phyloP scores from a whole-genome alignment of 495 filamentous ascomycete species.

The Penicillium steckii region DNA sequence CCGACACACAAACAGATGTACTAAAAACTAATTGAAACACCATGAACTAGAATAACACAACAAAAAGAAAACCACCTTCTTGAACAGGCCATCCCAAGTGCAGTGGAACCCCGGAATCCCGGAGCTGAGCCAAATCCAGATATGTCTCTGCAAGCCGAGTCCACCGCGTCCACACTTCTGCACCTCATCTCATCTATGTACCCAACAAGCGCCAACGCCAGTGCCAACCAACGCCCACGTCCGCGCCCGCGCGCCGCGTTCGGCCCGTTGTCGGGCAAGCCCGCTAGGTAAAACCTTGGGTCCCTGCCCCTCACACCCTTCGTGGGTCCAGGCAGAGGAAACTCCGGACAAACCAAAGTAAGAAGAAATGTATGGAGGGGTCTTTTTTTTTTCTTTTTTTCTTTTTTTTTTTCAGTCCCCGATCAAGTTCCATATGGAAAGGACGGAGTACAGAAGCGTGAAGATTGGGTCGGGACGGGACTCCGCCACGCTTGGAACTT shows the following conservation, averaged over 20 bases:
- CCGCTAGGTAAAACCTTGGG: conserved; percentile 32
- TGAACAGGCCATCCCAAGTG: not conserved
- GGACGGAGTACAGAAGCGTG: too few relatives aligned
- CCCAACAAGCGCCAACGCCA: not conserved
- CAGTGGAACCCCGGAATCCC: not conserved
- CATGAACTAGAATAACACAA: not conserved
- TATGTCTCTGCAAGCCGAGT: not conserved
- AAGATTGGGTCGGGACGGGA: conserved; percentile 17
- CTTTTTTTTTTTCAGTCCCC: not conserved
- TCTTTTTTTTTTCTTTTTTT: not conserved
- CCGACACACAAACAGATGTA: too few relatives aligned
- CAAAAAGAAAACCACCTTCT: not conserved
- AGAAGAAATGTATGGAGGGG: not conserved
- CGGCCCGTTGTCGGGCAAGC: conserved; percentile 35
- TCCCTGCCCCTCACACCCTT: not conserved
- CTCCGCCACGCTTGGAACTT: conserved; percentile 14
- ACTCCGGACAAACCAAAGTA: too few relatives aligned
- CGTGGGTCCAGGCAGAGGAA: too few relatives aligned
- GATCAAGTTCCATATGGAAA: too few relatives aligned
- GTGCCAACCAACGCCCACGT: conserved; percentile 10
- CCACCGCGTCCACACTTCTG: not conserved
- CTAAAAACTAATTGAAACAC: too few relatives aligned
- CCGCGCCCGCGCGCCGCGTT: conserved; percentile 23
- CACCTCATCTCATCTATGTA: not conserved
- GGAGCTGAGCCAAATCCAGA: not conserved